Evolutionary conservation across 2,329 filamentous ascomycete genomes (phyloP), one percentile per base, ranked within the genome.

Genomic region (Fusarium devonianum): DNA sequence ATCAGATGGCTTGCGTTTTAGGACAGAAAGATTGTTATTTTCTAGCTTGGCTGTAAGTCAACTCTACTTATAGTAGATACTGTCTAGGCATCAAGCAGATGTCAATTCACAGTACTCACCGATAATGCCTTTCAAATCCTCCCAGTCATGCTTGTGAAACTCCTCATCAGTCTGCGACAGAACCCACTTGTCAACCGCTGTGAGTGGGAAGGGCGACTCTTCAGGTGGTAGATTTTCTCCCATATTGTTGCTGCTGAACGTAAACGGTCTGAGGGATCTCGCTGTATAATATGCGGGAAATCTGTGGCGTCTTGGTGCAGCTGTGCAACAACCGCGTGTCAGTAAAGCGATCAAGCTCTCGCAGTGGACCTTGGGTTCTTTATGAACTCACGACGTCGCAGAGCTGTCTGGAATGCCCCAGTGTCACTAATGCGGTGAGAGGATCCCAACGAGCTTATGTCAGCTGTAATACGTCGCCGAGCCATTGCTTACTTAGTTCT

Each of bases 1-100:
- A 62, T 96, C 88, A 18, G 88, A 92, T 1, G 93, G 92, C 49
- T 86, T 84, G 26, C 93, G 83, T 68, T 90, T 90, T 62, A 97
- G 87, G 17, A 82, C 78, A 55, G 88, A 83, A 51, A 97, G 85
- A 25, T 87, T 74, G 65, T 86, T 86, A 41, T 68, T 73, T 40
- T 71, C 76, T 83, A 29, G 14, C 21, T 14, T 22, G 13, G 4
- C 22, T 49, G 41, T 67, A 30, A 67, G 53, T 52, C 30, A 25
- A 23, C 30, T 33, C 13, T 8, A 17, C 22, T 33, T 19, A 25
- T 21, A 40, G 25, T n/a, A 42, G 38, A 32, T 17, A 13, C 23
- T 13, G n/a, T n/a, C n/a, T 30, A 28, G 16, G 30, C 32, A 12
- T 22, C 10, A 19, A 39, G 28, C n/a, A 37, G 49, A 30, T 28